Percentiles rank a stretch among this genome's conserved stretches.
These are phyloP conservation scores for Crucihimalaya himalaica DNA, from an alignment of 345 rosid species.

Conservation along the genomic window DNA sequence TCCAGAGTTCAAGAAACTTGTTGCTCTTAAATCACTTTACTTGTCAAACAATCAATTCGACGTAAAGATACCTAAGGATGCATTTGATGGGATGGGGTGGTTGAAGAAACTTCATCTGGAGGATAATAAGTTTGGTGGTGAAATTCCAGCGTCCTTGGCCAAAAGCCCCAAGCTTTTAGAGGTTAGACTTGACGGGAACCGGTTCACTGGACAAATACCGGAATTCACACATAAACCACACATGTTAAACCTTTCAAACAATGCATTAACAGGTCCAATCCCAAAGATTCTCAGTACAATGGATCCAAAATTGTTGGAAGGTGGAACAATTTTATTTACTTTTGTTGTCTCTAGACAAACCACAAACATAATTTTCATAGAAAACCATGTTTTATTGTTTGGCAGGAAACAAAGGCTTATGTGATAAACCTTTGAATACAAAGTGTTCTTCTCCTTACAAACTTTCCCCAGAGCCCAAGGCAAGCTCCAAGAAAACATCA, in stretches of 20 bases:
- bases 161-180: slow-evolving; percentile 54
- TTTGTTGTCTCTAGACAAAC: background rate
- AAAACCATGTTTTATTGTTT: background rate
- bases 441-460: slow-evolving; percentile 30
- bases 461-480: background rate
- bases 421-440: slow-evolving; percentile 57
- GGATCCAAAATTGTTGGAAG: slow-evolving; percentile 49
- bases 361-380: background rate
- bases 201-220: slow-evolving; percentile 62
- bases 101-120: slow-evolving; percentile 68
- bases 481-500: slow-evolving; percentile 1
- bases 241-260: slow-evolving; percentile 55
- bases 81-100: slow-evolving; percentile 59
- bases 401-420: slow-evolving; percentile 71
- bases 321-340: slow-evolving; percentile 29
- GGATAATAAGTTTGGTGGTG: slow-evolving; percentile 56
- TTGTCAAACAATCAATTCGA: slow-evolving; percentile 66
- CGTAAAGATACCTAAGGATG: slow-evolving; percentile 53
- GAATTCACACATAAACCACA: slow-evolving; percentile 44
- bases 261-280: slow-evolving; percentile 60
- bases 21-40: slow-evolving; percentile 52
- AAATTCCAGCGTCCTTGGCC: slow-evolving; percentile 62
- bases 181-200: slow-evolving; percentile 63
- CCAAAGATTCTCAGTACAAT: slow-evolving; percentile 49
- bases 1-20: slow-evolving; percentile 56